Evolutionary conservation across 2,329 filamentous ascomycete genomes (phyloP).

Genomic region (Dactylellina cionopaga): DNA sequence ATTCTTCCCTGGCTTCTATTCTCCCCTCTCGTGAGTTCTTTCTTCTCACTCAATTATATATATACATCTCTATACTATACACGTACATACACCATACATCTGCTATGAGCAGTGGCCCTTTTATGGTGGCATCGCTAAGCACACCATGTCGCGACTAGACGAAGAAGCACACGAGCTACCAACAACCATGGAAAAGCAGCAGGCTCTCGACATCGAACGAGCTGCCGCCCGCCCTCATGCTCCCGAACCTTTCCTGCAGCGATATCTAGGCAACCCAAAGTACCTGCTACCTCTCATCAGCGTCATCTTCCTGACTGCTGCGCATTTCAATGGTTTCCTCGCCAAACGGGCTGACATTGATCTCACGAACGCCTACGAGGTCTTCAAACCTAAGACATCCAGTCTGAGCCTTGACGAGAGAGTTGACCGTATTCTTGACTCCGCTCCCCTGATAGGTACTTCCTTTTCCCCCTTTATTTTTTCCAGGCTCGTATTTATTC

Average conservation of each 20-base stretch:
- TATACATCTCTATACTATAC: no score
- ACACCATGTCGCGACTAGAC: slow-evolving; percentile 5
- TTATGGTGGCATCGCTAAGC: background rate
- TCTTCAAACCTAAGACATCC: slow-evolving; percentile 9
- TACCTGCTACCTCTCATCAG: slow-evolving; percentile 35
- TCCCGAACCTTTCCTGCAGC: slow-evolving; percentile 33
- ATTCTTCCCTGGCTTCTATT: no score
- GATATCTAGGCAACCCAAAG: slow-evolving; percentile 37
- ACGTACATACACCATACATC: no score
- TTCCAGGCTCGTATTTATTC: no score
- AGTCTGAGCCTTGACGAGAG: slow-evolving; percentile 40
- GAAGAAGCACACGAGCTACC: background rate
- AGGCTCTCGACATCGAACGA: slow-evolving; percentile 8
- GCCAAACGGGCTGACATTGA: slow-evolving; percentile 40
- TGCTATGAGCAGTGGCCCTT: no score
- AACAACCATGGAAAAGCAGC: slow-evolving; percentile 25
- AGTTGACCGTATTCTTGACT: slow-evolving; percentile 50
- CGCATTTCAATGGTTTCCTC: slow-evolving; percentile 46
- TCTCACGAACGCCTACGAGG: slow-evolving; percentile 34
- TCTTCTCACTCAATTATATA: background rate
- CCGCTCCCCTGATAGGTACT: slow-evolving; percentile 53
- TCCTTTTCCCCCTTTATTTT: background rate
- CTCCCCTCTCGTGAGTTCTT: no score
- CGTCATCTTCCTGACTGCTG: slow-evolving; percentile 37
- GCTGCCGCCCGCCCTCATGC: background rate